A percentile compares a stretch with the other conserved stretches of the same genome.
Conservation (phyloP, 441 rosid genomes). For the Francoa sonchifolia region DNA sequence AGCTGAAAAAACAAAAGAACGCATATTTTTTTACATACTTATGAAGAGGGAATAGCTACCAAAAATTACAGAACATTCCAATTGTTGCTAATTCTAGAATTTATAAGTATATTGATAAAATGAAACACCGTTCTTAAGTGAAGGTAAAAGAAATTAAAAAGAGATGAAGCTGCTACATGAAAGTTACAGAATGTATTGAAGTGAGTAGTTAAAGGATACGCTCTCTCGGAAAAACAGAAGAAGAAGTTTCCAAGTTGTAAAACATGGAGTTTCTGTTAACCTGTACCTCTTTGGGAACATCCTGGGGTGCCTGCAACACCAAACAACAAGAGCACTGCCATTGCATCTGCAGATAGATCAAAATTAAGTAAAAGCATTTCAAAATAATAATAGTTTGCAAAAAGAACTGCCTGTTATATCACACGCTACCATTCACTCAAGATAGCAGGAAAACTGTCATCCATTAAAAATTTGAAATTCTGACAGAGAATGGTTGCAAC, state of each 20-base stretch:
- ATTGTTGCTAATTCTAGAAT: no score
- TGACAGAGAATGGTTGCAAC: no score
- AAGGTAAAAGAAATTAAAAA: not conserved
- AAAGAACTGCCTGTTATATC: not conserved
- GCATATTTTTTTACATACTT: not conserved
- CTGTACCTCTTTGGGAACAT: slow-evolving; percentile 20
- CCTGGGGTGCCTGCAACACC: slow-evolving; percentile 22
- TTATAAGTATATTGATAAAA: no score
- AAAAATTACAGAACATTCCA: no score
- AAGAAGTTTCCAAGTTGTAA: slow-evolving; percentile 24
- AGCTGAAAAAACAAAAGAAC: not conserved
- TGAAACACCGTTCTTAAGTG: no score
- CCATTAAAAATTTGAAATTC: no score
- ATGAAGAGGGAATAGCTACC: not conserved
- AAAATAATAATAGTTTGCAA: not conserved
- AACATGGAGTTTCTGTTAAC: slow-evolving; percentile 32
- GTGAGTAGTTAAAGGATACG: slow-evolving; percentile 65
- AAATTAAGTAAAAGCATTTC: not conserved
- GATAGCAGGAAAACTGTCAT: no score
- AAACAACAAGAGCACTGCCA: slow-evolving; percentile 25
- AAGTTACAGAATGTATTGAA: not conserved
- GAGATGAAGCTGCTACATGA: not conserved
- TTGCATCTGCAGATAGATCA: slow-evolving; percentile 25
- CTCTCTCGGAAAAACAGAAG: slow-evolving; percentile 38
- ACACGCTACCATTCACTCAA: no score